phyloP scores from a whole-genome alignment of 305 asterid species.

The Euphrasia arctica region DNA sequence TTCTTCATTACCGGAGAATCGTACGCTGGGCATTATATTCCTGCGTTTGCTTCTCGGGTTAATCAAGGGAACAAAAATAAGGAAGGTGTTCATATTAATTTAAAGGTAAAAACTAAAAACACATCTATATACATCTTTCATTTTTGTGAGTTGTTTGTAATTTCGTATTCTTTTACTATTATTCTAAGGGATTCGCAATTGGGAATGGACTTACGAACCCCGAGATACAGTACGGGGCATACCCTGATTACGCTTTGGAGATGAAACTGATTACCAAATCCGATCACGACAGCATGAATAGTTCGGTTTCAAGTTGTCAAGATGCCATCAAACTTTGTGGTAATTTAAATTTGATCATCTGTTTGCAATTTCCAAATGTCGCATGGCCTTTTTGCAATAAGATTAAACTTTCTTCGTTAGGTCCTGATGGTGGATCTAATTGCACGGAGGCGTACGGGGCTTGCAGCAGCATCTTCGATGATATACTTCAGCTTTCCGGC shows the following conservation, averaged over 20 bases:
- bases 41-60: conserved; percentile 69
- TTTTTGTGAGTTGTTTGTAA: too few relatives aligned
- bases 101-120: conserved; percentile 29
- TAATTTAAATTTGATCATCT: conserved; percentile 13
- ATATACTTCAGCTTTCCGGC: conserved; percentile 32
- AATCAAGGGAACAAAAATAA: conserved; percentile 64
- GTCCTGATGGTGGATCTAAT: conserved; percentile 46
- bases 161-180: too few relatives aligned
- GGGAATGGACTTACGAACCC: conserved; percentile 82
- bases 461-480: conserved; percentile 45
- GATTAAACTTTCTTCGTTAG: conserved; percentile 24
- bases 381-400: not conserved
- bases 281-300: conserved; percentile 40
- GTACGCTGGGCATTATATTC: conserved; percentile 90
- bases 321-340: conserved; percentile 63
- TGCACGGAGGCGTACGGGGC: conserved; percentile 43
- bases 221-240: conserved; percentile 59
- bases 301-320: conserved; percentile 41
- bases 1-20: conserved; percentile 87
- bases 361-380: not conserved
- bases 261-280: conserved; percentile 46
- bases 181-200: conserved; percentile 64
- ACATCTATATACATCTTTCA: too few relatives aligned
- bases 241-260: conserved; percentile 68
- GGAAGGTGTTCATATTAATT: conserved; percentile 51